Evolutionary conservation across 2,329 filamentous ascomycete genomes (phyloP), one percentile per base, ranked within the genome.

Genomic region (Colletotrichum tanaceti): DNA sequence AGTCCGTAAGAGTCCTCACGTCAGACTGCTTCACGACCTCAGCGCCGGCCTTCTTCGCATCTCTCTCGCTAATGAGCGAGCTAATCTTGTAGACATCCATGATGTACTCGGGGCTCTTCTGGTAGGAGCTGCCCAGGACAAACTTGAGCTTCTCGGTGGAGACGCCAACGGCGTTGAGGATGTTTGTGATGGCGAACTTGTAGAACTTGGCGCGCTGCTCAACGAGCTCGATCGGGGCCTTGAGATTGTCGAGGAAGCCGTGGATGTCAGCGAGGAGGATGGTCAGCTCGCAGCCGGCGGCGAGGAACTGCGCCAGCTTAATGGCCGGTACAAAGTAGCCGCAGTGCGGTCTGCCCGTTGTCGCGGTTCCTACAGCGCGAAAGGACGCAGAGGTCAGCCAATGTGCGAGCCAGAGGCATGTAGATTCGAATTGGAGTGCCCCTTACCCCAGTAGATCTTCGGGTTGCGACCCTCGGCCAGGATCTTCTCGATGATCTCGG

Each of bases 1-100:
- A 28, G 6, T n/a, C 13, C 22, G 16, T 5, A 10, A 28, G 7
- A 52, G 16, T 18, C 35, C 66, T 69, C 38, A 69, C 66, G 65
- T 88, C 87, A 4, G 91, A 89, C 83, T 98, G 94, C 85, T 98
- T 98, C 72, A 99, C 95, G 9, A 98, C 89, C 80, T 98, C 96
- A 1, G 93, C 92, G 46, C 95, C 95, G 0, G 95, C 94, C 80
- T 93, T 96, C 80, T 94, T 93, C 18, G 94, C 93, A 75, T 96
- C 90, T 76, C 94, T 89, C 80, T 94, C 89, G 16, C 90, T 90
- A 5, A 91, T 88, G 61, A 93, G 80, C 4, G 88, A 88, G 53
- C 86, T 87, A 72, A 98, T 78, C 76, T 91, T 89, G 82, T 94
- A 95, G 41, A 97, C 81, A 77, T 98, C 95, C 92, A 97, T 96